Evolutionary conservation across 306 rosid species (phyloP).

Genomic region (Erythrophleum fordii): DNA sequence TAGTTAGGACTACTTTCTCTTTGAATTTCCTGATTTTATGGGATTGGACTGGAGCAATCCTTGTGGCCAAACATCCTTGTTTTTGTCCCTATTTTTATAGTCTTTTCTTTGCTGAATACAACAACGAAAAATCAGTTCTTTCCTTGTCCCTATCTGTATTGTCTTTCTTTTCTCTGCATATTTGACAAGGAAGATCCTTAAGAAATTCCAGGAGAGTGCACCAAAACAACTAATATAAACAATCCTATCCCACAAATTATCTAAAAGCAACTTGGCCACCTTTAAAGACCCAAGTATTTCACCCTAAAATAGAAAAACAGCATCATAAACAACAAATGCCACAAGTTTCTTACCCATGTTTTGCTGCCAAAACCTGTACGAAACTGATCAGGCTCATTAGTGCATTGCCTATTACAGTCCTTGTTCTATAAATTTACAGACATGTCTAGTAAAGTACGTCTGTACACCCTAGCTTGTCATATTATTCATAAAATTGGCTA

Average conservation of each 20-base stretch:
- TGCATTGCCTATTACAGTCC: background rate
- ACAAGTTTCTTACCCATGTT: too few species aligned
- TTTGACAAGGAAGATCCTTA: background rate
- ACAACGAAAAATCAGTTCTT: too few species aligned
- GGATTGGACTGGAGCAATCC: too few species aligned
- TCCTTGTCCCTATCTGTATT: too few species aligned
- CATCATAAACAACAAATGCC: background rate
- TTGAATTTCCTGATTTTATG: too few species aligned
- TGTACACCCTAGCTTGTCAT: background rate
- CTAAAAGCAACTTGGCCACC: background rate
- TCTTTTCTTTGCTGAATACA: too few species aligned
- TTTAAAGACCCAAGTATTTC: background rate
- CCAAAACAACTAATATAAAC: background rate
- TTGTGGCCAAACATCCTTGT: too few species aligned
- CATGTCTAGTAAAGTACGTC: background rate
- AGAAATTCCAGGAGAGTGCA: background rate
- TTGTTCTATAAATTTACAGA: background rate
- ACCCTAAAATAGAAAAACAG: background rate
- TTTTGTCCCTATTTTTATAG: too few species aligned
- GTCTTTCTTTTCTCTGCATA: background rate
- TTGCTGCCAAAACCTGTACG: background rate
- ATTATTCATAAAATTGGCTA: background rate
- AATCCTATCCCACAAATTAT: background rate
- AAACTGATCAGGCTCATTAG: background rate
- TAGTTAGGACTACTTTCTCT: too few species aligned